phyloP scores from a whole-genome alignment of 225 moss, liverwort and hornwort species.

The Neckera pumila region DNA sequence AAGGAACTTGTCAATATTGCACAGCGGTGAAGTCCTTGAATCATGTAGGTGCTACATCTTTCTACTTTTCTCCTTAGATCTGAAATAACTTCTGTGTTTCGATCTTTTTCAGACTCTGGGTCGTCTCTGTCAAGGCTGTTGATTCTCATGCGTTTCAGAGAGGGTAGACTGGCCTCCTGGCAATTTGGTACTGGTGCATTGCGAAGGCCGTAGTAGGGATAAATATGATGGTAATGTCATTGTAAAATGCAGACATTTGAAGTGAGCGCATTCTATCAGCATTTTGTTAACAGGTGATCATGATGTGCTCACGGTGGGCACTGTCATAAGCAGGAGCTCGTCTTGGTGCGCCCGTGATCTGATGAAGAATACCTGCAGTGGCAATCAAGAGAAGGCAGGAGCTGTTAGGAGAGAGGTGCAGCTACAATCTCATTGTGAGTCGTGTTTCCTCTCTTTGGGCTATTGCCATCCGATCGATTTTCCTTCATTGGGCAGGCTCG shows the following conservation, averaged over 20 bases:
- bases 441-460: neutral
- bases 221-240: neutral
- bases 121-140: neutral
- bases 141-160: neutral
- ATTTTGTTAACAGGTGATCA: neutral
- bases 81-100: neutral
- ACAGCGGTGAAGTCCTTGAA: neutral
- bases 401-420: neutral
- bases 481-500: neutral
- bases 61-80: neutral
- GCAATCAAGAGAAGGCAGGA: neutral
- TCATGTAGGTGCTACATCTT: neutral
- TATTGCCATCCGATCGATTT: neutral
- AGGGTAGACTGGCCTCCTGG: neutral
- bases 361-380: neutral
- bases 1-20: conserved; percentile 10
- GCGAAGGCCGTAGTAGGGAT: neutral
- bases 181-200: neutral
- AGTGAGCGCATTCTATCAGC: neutral
- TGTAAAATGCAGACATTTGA: neutral
- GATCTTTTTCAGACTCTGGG: neutral
- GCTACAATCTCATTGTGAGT: neutral
- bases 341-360: neutral
- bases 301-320: neutral
- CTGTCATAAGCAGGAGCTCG: neutral